Percentiles rank a stretch among this genome's conserved stretches.
Conservation (phyloP, 208 protist species). For the Phytomonas francai region DNA sequence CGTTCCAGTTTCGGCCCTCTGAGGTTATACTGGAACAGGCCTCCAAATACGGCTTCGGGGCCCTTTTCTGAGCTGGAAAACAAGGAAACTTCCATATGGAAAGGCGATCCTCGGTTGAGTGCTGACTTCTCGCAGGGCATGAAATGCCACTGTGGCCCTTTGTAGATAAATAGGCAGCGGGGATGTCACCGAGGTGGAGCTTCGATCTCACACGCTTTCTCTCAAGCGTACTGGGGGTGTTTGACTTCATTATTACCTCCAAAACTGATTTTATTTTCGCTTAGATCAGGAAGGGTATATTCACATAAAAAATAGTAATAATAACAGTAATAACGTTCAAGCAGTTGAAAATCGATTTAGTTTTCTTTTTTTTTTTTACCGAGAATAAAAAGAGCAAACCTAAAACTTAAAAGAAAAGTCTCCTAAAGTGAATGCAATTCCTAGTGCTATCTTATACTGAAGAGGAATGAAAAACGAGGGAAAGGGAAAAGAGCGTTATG, state of each 20-base stretch:
- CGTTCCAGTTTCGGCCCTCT: constrained; percentile 63
- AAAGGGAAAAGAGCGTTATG: neutral
- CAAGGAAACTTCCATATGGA: constrained; percentile 50
- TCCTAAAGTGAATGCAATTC: neutral
- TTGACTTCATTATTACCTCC: constrained; percentile 4
- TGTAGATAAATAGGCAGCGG: neutral
- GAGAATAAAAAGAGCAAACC: constrained; percentile 7
- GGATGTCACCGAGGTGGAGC: neutral
- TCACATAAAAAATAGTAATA: constrained; percentile 8
- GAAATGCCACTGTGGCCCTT: neutral
- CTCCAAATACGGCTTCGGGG: constrained; percentile 53
- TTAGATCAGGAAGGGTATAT: neutral
- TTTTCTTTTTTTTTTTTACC: neutral
- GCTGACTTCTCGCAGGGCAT: neutral
- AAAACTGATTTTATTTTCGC: neutral
- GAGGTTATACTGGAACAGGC: constrained; percentile 56
- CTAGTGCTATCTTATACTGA: neutral
- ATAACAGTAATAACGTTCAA: constrained; percentile 5
- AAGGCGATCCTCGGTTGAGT: constrained; percentile 35
- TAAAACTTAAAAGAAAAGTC: neutral
- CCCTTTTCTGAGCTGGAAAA: constrained; percentile 74
- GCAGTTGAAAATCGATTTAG: neutral
- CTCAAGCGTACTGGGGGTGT: neutral
- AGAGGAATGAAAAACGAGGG: constrained; percentile 5
- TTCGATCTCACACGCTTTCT: neutral